Conservation (phyloP, 208 protist species). For the Leishmania martiniquensis region DNA sequence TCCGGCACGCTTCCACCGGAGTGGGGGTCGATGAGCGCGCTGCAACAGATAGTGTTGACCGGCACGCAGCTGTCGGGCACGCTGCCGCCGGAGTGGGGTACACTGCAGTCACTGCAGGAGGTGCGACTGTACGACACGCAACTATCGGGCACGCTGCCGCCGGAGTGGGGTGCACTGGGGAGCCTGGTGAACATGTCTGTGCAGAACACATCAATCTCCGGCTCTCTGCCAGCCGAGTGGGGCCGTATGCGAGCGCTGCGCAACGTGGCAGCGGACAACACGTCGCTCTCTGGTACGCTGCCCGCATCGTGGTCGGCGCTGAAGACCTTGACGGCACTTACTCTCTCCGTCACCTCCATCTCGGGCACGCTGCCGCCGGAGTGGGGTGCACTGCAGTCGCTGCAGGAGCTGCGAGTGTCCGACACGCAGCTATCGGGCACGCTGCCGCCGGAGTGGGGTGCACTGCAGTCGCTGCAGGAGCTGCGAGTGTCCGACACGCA, state of each 20-base stretch:
- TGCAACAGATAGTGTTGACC: neutral
- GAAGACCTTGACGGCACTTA: neutral
- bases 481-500: neutral
- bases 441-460: neutral
- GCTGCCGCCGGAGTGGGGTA: constrained; percentile 1
- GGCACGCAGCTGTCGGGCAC: constrained; percentile 3
- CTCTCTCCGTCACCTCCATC: neutral
- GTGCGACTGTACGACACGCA: neutral
- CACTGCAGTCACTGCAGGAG: neutral
- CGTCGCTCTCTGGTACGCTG: constrained; percentile 1
- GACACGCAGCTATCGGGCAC: neutral
- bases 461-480: neutral
- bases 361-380: constrained; percentile 1
- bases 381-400: neutral
- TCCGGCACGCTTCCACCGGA: constrained; percentile 1
- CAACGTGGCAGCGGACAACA: neutral
- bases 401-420: neutral
- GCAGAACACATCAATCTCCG: neutral
- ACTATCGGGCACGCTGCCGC: constrained; percentile 14
- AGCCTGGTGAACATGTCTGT: neutral
- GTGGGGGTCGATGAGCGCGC: neutral
- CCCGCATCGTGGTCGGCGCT: neutral
- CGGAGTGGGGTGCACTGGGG: constrained; percentile 5
- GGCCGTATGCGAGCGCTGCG: neutral
- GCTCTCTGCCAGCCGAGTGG: constrained; percentile 16